Conservation (phyloP, 2,329 filamentous ascomycete species). For the Fusarium brachygibbosum region DNA sequence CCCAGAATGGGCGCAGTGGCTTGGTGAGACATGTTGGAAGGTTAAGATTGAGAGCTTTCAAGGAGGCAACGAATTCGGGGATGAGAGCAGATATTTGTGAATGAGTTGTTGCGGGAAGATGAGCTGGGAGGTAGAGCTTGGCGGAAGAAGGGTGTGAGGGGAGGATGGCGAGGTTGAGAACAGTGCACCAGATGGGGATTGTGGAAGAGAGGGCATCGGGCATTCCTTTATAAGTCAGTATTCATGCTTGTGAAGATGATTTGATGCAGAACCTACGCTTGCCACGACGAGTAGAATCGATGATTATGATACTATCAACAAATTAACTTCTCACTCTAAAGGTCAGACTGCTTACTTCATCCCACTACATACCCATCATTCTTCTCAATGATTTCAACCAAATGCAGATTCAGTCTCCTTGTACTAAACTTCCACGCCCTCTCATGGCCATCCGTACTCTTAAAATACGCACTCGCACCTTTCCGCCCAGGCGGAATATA, state of each 20-base stretch:
- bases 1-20: constrained; percentile 83
- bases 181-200: constrained; percentile 91
- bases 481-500: constrained; percentile 80
- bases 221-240: constrained; percentile 70
- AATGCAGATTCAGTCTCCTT: constrained; percentile 84
- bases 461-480: constrained; percentile 88
- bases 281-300: constrained; percentile 92
- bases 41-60: constrained; percentile 68
- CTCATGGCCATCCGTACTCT: constrained; percentile 95
- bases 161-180: constrained; percentile 85
- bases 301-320: constrained; percentile 75
- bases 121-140: constrained; percentile 76
- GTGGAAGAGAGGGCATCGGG: constrained; percentile 96
- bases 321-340: not conserved
- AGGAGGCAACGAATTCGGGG: constrained; percentile 66
- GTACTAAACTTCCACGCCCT: constrained; percentile 92
- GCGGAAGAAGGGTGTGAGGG: constrained; percentile 64
- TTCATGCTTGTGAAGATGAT: not conserved
- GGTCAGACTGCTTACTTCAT: not conserved
- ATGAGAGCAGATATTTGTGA: constrained; percentile 78
- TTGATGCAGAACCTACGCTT: constrained; percentile 71
- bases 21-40: constrained; percentile 72
- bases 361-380: constrained; percentile 71
- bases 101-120: constrained; percentile 78
- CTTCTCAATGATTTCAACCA: constrained; percentile 76